Evolutionary conservation across 2,329 filamentous ascomycete species (phyloP), one percentile per base, ranked within the genome.

Genomic region (Monosporascus ibericus): DNA sequence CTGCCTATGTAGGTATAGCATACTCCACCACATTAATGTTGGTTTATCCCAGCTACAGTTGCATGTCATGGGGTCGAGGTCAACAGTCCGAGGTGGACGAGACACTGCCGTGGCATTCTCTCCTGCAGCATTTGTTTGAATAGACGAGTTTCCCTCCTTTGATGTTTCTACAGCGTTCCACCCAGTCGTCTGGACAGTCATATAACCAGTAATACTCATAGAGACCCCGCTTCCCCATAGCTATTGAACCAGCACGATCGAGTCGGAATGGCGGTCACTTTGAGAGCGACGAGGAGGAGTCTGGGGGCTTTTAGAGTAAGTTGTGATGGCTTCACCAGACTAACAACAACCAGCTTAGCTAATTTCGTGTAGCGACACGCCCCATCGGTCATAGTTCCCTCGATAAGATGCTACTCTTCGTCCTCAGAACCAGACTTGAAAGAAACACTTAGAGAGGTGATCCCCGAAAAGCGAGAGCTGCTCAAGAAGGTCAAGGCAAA

Each of bases 401-500:
- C 70, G 51, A 62, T 64, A 47, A 79, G 87, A 65, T 76, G 70
- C 69, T 92, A 91, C 75, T 84, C 87, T 58, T 84, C 88, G 44
- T 79, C 84, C 48, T 79, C 88, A 53, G 92, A 97, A 71, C 89
- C 88, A 54, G 88, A 92, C 68, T 84, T 99, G 66, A 99, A 97
- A 75, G 78, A 88, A 49, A 90, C 90, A 15, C 84, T 99, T 60
- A 87, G 85, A 65, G 83, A 85, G 61, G 82, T 85, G 54, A 95
- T 99, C 63, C 94, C 94, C 36, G 90, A 85, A 56, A 97, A 97
- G 78, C 85, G 92, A 49, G 92, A 96, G 71, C 85, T 96, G 20
- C 76, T 97, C 64, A 94, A 96, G 75, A 88, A 92, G 72, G 89
- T 97, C 75, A 97, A 96, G 77, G 82, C 86, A 53, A 84, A 92